Base-by-base conservation (phyloP, 2,329 filamentous ascomycete genomes). In the Pseudogymnoascus sp. region DNA sequence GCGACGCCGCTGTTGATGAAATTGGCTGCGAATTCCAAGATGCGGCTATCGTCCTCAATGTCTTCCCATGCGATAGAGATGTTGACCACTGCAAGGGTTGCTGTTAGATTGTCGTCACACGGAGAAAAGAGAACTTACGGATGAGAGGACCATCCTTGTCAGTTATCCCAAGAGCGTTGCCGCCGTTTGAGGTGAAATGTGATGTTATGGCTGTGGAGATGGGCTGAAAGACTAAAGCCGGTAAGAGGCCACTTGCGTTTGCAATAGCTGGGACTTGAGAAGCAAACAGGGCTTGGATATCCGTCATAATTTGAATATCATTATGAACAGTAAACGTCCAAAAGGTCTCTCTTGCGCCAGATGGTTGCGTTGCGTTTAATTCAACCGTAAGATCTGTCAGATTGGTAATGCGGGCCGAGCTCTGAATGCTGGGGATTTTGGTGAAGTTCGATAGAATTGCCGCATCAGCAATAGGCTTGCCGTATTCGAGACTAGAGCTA, bases 91-190 rank as follows among this genome's bases (percentile, higher is more conserved):
- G 22, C 22, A 25, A 25, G 28, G 8, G 16, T 18, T 14, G 6
- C 1, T 12, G n/a, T 58, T 36, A 35, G 30, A 3, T 11, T 28
- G 2, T 14, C 16, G 18, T 20, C 20, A 61, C 8, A 16, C 16
- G 7, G 36, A 38, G 16, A 20, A 20, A 4, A 20, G 9, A 8
- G 20, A 16, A 58, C 60, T 18, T 60, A 67, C 65, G 12, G 12
- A 66, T 60, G 3, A 65, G 59, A 6, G 61, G 65, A 16, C 62
- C 22, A 25, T 25, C 62, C 3, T 66, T 62, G 7, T 35, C 11
- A 6, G 66, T 62, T 6, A 68, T 66, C 0, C 66, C 66, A 11
- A 68, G 62, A 28, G 66, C 61, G 59, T 67, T 69, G 67, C 63
- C 14, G 62, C 63, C 3, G 20, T 61, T 25, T 25, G 22, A 2